Percentiles rank a stretch among this genome's conserved stretches.
These are phyloP conservation scores for Backusella sp. DNA, from an alignment of 192 early-diverging fungal species.

Conservation along the genomic window DNA sequence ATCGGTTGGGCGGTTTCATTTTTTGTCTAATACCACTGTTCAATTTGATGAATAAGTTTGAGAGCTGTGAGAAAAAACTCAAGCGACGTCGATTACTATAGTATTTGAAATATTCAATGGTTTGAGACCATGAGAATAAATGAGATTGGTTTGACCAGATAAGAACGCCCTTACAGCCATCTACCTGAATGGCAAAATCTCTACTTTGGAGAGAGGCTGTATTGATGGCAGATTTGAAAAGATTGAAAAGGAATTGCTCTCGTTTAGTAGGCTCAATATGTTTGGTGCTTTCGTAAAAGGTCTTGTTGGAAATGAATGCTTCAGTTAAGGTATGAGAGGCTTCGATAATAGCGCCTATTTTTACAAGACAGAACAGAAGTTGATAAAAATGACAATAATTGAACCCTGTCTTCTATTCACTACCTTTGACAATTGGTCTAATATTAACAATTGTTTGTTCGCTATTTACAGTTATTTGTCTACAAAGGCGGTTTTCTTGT, in stretches of 20 bases:
- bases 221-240: slow-evolving; percentile 28
- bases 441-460: neutral
- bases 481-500: slow-evolving; percentile 15
- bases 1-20: neutral
- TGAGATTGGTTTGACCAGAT: slow-evolving; percentile 22
- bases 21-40: slow-evolving; percentile 4
- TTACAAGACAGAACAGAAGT: neutral
- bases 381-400: neutral
- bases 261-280: slow-evolving; percentile 3
- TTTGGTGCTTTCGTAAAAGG: slow-evolving; percentile 11
- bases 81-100: neutral
- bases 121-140: slow-evolving; percentile 7
- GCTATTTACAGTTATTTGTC: slow-evolving; percentile 8
- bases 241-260: neutral
- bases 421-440: slow-evolving; percentile 11
- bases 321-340: slow-evolving; percentile 29
- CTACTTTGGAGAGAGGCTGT: slow-evolving; percentile 20
- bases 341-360: slow-evolving; percentile 31
- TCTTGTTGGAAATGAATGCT: slow-evolving; percentile 15
- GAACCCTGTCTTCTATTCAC: neutral
- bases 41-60: slow-evolving; percentile 1
- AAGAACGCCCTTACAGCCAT: slow-evolving; percentile 34
- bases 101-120: slow-evolving; percentile 1
- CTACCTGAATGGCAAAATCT: slow-evolving; percentile 34
- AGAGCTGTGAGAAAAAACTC: neutral